Evolutionary conservation across 2,329 filamentous ascomycete species (phyloP).

Genomic region (Mycosphaerella arachidis): DNA sequence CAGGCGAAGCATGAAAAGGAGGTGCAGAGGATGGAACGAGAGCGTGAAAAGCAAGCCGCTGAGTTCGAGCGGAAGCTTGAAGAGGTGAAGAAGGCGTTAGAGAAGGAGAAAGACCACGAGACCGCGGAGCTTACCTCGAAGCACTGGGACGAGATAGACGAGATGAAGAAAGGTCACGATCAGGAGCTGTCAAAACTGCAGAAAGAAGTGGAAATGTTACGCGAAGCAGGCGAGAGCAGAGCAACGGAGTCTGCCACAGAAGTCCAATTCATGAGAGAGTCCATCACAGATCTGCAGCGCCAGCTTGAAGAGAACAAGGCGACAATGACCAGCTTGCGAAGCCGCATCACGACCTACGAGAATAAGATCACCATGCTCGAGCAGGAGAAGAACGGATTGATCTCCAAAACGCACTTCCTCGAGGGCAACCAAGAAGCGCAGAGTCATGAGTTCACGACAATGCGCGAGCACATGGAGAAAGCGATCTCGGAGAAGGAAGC

Average conservation of each 20-base stretch:
- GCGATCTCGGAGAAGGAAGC: slow-evolving; percentile 65
- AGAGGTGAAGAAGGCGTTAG: slow-evolving; percentile 41
- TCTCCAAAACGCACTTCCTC: slow-evolving; percentile 80
- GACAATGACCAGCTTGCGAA: slow-evolving; percentile 55
- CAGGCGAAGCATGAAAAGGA: slow-evolving; percentile 28
- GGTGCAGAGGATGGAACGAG: slow-evolving; percentile 23
- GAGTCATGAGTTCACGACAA: slow-evolving; percentile 75
- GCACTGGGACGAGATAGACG: slow-evolving; percentile 65
- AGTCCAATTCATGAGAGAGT: slow-evolving; percentile 39
- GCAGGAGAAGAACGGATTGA: slow-evolving; percentile 67
- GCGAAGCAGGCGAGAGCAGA: slow-evolving; percentile 51
- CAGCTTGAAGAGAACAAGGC: slow-evolving; percentile 50
- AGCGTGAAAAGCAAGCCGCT: slow-evolving; percentile 54
- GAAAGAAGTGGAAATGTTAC: slow-evolving; percentile 45
- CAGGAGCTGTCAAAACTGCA: slow-evolving; percentile 63
- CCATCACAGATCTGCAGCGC: slow-evolving; percentile 19
- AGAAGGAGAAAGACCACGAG: slow-evolving; percentile 47
- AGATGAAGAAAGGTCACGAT: slow-evolving; percentile 59
- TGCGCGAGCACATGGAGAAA: slow-evolving; percentile 75
- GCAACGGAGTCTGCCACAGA: slow-evolving; percentile 50
- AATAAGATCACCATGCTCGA: slow-evolving; percentile 63
- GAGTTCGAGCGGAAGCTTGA: slow-evolving; percentile 49
- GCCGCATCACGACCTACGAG: slow-evolving; percentile 44
- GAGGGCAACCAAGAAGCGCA: slow-evolving; percentile 88
- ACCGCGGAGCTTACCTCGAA: slow-evolving; percentile 55